Conservation (phyloP, 805 yeast genomes). For the Ogataea polymorpha region DNA sequence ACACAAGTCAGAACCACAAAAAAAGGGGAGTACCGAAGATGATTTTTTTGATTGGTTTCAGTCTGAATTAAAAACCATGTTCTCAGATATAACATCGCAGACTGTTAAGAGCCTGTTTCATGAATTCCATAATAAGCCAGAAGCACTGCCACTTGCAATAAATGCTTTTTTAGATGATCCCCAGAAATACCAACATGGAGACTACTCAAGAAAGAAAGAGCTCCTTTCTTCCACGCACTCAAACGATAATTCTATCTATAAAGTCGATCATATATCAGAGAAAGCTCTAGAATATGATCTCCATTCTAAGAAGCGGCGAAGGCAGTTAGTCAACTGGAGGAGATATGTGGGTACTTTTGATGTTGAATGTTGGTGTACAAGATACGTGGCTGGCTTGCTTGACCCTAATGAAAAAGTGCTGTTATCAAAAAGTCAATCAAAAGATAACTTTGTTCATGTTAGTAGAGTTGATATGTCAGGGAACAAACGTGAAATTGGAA, state of each 20-base stretch:
- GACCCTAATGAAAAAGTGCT: conserved; percentile 38
- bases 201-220: too few relatives aligned
- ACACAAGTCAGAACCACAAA: not conserved
- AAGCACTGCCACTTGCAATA: conserved; percentile 38
- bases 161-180: conserved; percentile 37
- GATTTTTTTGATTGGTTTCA: conserved; percentile 4
- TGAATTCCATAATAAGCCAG: conserved; percentile 26
- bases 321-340: conserved; percentile 15
- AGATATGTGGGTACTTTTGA: conserved; percentile 57
- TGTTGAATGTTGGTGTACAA: conserved; percentile 68
- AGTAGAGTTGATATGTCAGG: conserved; percentile 16
- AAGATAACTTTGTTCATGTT: conserved; percentile 27
- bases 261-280: too few relatives aligned
- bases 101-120: conserved; percentile 25
- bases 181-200: not conserved
- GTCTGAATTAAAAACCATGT: conserved; percentile 25
- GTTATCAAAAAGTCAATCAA: conserved; percentile 18
- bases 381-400: conserved; percentile 52
- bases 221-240: too few relatives aligned
- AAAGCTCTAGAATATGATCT: too few relatives aligned
- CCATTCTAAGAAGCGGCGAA: not conserved
- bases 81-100: conserved; percentile 31
- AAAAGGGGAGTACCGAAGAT: not conserved
- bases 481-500: conserved; percentile 59
- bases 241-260: too few relatives aligned